A percentile compares a stretch with the other conserved stretches of the same genome.
Evolutionary conservation across 805 yeast species (phyloP).

Genomic region (Lipomyces yamanashiensis): DNA sequence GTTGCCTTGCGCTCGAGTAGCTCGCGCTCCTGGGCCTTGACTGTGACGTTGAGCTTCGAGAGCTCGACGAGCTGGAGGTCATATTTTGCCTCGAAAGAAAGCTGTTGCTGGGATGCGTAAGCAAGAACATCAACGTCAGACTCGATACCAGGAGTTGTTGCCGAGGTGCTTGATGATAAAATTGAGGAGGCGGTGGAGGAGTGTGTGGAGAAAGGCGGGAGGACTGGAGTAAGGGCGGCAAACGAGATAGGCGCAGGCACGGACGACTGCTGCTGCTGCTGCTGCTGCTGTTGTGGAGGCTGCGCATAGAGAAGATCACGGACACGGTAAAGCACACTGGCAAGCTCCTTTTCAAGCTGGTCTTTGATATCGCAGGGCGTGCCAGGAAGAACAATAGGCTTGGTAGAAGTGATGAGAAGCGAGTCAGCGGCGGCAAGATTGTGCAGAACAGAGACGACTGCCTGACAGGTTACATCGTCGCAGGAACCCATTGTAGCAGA

Average conservation of each 20-base stretch:
- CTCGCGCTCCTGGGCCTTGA: slow-evolving; percentile 32
- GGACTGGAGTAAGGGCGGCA: background rate
- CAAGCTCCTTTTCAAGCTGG: slow-evolving; percentile 37
- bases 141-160: slow-evolving; percentile 13
- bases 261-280: slow-evolving; percentile 2
- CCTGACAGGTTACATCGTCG: slow-evolving; percentile 37
- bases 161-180: background rate
- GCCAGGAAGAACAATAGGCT: slow-evolving; percentile 35
- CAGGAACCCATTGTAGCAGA: slow-evolving; percentile 30
- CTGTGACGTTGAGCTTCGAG: slow-evolving; percentile 29
- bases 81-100: slow-evolving; percentile 13
- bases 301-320: slow-evolving; percentile 29
- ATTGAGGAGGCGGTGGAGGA: slow-evolving; percentile 14
- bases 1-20: slow-evolving; percentile 27
- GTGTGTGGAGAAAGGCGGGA: background rate
- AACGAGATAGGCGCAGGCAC: background rate
- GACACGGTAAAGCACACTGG: slow-evolving; percentile 33
- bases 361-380: slow-evolving; percentile 36
- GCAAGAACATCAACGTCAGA: slow-evolving; percentile 3
- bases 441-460: slow-evolving; percentile 36
- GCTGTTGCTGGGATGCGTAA: background rate
- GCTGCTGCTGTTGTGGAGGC: slow-evolving; percentile 10
- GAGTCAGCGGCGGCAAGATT: slow-evolving; percentile 36
- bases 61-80: slow-evolving; percentile 25
- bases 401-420: slow-evolving; percentile 32